A percentile compares a stretch with the other conserved stretches of the same genome.
These are phyloP conservation scores for Pestalotiopsis sp. DNA, from an alignment of 2,329 filamentous ascomycete genomes.

Conservation along the genomic window DNA sequence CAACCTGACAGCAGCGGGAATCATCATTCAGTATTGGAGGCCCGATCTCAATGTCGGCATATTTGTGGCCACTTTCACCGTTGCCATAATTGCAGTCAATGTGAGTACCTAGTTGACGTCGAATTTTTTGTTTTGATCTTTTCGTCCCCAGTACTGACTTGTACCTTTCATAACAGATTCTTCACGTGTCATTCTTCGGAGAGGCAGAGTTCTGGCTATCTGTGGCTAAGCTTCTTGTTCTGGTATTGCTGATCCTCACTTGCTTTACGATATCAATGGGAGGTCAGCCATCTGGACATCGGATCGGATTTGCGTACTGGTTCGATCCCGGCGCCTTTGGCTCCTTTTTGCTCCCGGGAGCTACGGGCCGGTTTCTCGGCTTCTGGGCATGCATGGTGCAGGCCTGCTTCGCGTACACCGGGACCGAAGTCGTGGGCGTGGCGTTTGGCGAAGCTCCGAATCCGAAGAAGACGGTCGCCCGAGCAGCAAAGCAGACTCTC, in stretches of 20 bases:
- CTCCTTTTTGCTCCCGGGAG: slow-evolving; percentile 48
- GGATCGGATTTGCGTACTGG: slow-evolving; percentile 40
- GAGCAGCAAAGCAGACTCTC: slow-evolving; percentile 70
- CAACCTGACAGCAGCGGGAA: not conserved
- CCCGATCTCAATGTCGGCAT: slow-evolving; percentile 5
- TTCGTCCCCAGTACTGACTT: too few species aligned
- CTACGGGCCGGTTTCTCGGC: slow-evolving; percentile 61
- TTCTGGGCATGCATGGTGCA: slow-evolving; percentile 59
- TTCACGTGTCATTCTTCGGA: slow-evolving; percentile 40
- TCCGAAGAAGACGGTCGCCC: slow-evolving; percentile 66
- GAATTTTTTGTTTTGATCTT: too few species aligned
- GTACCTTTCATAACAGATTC: not conserved
- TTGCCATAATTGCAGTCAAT: slow-evolving; percentile 41
- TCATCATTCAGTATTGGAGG: not conserved
- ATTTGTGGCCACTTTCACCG: slow-evolving; percentile 36
- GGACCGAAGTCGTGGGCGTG: slow-evolving; percentile 59
- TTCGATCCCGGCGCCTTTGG: slow-evolving; percentile 56
- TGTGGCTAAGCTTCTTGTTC: slow-evolving; percentile 38
- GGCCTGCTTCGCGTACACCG: slow-evolving; percentile 59
- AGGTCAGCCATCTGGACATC: slow-evolving; percentile 41
- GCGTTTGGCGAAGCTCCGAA: slow-evolving; percentile 57
- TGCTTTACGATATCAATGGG: slow-evolving; percentile 46
- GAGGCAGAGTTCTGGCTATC: slow-evolving; percentile 49
- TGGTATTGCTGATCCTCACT: slow-evolving; percentile 32
- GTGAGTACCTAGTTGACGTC: not conserved